Base-by-base conservation (phyloP, 1,284 basidiomycete species). In the Leccinum huronense region DNA sequence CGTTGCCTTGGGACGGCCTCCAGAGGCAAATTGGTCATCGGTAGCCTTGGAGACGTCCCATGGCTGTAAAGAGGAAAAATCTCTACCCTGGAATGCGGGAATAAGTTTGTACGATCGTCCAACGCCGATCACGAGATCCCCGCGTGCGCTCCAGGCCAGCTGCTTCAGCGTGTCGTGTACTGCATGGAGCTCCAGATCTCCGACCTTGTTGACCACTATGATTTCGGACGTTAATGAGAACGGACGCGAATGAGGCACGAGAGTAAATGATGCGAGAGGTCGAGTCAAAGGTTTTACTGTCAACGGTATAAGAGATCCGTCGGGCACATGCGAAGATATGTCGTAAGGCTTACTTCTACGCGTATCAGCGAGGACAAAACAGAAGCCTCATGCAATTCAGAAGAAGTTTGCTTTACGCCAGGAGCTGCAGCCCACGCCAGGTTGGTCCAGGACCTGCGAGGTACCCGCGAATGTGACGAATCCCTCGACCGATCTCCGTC, bases 191-290 rank as follows among this genome's bases (percentile, higher is more conserved):
- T 90, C 86, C 23, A 92, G 77, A 67, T 91, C 88, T 4, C 89
- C 90, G 13, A 88, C 85, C 65, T 82, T 86, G 70, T 84, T 89
- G 54, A 90, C 84, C 1, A 89, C 83, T 82, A 92, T 85, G 55
- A 90, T 79, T 42, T 88, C 84, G 8, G 86, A 84, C 0, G 85
- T 83, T 57, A 70, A 36, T n/a, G 73, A 65, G 33, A 61, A 61
- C 27, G 70, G 59, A n/a, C 56, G 68, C 34, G 65, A 58, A 57
- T 63, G 67, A 30, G 84, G 83, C 0, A 84, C 74, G 30, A 75
- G 60, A 3, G 88, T 84, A 64, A 92, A 92, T 0, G 90, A 91
- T 2, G 85, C 80, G 1, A 91, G 78, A 5, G 82, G 72, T 16
- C 81, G 81, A 60, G 75, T 72, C 69, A 89, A 90, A 16, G 74